phyloP scores from a whole-genome alignment of 192 early-diverging fungal species.

The Coemansia brasiliensis region DNA sequence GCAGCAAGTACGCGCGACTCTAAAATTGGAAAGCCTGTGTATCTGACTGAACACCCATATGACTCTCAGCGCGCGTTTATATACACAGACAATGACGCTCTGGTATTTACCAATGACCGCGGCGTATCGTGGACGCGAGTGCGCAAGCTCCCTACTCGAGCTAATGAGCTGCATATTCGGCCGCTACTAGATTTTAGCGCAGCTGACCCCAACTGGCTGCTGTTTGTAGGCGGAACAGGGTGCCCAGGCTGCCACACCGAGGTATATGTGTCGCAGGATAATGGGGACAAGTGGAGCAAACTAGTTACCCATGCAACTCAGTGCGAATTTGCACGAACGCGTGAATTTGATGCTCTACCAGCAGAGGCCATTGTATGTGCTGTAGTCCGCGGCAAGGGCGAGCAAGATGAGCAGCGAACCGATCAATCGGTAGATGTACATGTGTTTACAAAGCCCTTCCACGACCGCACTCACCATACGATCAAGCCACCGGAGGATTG shows the following conservation, averaged over 20 bases:
- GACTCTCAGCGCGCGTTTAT: constrained; percentile 67
- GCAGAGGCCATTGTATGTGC: constrained; percentile 78
- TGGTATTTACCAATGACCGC: constrained; percentile 62
- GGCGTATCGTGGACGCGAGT: constrained; percentile 58
- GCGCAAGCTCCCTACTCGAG: constrained; percentile 55
- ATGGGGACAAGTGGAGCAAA: constrained; percentile 69
- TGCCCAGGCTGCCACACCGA: constrained; percentile 66
- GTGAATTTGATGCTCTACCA: constrained; percentile 61
- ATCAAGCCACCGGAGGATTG: constrained; percentile 21
- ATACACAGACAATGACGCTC: constrained; percentile 51
- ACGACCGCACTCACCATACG: constrained; percentile 7
- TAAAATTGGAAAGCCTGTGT: constrained; percentile 35
- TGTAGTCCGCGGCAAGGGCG: constrained; percentile 60
- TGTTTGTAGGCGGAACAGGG: constrained; percentile 69
- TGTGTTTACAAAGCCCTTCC: constrained; percentile 46
- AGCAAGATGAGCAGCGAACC: constrained; percentile 34
- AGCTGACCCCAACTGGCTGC: constrained; percentile 79
- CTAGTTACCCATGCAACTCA: constrained; percentile 82
- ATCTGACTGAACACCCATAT: constrained; percentile 71
- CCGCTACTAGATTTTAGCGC: constrained; percentile 89
- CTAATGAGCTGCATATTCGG: constrained; percentile 65
- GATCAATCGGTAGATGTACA: constrained; percentile 67
- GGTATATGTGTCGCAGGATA: constrained; percentile 69
- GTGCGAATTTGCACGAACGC: constrained; percentile 75
- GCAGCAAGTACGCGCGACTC: constrained; percentile 19